phyloP scores from a whole-genome alignment of 306 rosid species.

The Rosa chinensis region DNA sequence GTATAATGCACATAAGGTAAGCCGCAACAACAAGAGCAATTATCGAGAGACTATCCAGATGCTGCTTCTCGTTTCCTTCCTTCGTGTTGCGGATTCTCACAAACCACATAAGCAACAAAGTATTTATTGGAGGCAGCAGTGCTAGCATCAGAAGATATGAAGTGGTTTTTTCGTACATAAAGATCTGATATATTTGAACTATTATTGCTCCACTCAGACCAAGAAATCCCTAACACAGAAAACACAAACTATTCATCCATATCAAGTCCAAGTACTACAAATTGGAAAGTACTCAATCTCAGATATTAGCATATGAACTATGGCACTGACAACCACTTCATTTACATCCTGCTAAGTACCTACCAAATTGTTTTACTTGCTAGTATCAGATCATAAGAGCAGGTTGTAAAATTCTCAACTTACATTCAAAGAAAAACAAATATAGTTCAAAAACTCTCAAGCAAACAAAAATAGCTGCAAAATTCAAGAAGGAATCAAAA shows the following conservation, averaged over 20 bases:
- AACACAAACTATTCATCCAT: background rate
- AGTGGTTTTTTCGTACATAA: conserved; percentile 20
- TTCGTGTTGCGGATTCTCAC: conserved; percentile 24
- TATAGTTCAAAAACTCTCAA: no score
- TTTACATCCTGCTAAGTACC: no score
- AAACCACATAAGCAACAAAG: conserved; percentile 30
- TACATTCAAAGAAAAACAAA: no score
- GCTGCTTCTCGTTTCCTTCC: conserved; percentile 18
- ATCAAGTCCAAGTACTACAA: background rate
- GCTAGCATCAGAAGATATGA: conserved; percentile 34
- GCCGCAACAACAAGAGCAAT: conserved; percentile 28
- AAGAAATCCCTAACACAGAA: conserved; percentile 26
- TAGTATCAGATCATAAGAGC: no score
- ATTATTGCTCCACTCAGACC: conserved; percentile 38
- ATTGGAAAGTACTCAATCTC: background rate
- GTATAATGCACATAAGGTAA: conserved; percentile 17
- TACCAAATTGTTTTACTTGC: no score
- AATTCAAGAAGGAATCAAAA: background rate
- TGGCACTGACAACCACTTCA: no score
- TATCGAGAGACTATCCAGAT: conserved; percentile 10
- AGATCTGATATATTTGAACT: conserved; percentile 22
- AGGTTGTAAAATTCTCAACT: no score
- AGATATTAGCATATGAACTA: background rate
- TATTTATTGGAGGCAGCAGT: conserved; percentile 20
- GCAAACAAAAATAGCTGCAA: background rate